Evolutionary conservation across 2,329 filamentous ascomycete species (phyloP), one percentile per base, ranked within the genome.

Genomic region (Venturia nashicola): DNA sequence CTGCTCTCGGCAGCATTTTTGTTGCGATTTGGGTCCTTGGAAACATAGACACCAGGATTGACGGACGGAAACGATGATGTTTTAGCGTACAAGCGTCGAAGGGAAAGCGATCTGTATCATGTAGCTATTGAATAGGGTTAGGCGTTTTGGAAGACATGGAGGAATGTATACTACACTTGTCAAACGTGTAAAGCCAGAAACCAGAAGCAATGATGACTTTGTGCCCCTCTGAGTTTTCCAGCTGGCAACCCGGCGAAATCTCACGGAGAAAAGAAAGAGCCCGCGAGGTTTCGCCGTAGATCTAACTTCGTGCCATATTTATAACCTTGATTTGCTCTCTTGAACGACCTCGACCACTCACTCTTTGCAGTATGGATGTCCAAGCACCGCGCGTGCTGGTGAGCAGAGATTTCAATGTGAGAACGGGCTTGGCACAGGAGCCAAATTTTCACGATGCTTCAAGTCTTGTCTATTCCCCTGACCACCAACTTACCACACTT

Each of bases 41-140:
- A 40, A 87, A 84, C 71, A 79, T 97, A 67, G 87, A 96, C 72
- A 83, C 92, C 57, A 91, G 89, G 73, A 95, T 97, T 76, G 86
- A 82, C 67, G 83, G 79, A 74, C 80, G 80, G 72, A 80, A 75
- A 60, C 43, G 59, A 42, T 42, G 59, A 44, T 42, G n/a, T 27
- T 60, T 44, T 39, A 60, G 59, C 32, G 32, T 11, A 18, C 3
- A 18, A 51, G 46, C 46, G 51, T 42, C 7, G 39, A 42, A 42
- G 40, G 51, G n/a, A 57, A 57, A 57, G 32, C 27, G 51, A n/a
- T 8, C 5, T 18, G 36, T 36, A 36, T 36, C 23, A 34, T 57
- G 51, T 36, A 57, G 51, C 51, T 18, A 57, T 36, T 36, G 51
- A 57, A 57, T 8, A 34, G 20, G 51, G 51, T 8, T 36, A 39